Evolutionary conservation across 192 early-diverging fungal species (phyloP).

Genomic region (Jimgerdemannia flammicorona): DNA sequence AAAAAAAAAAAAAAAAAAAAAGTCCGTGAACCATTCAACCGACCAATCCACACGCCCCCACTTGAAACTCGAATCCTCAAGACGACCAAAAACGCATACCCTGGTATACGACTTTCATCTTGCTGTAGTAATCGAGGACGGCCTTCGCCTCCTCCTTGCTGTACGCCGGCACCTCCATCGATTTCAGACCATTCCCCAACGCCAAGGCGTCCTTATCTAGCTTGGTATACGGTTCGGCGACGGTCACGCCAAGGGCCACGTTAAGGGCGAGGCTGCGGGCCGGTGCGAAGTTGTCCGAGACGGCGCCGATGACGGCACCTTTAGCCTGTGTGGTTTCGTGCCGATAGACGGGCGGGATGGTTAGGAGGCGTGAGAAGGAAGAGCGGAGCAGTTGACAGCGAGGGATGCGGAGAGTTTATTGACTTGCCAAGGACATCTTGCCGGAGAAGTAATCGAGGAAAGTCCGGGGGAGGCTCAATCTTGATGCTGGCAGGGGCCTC

Average conservation of each 20-base stretch:
- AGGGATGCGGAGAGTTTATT: background rate
- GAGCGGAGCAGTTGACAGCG: background rate
- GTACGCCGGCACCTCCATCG: conserved; percentile 34
- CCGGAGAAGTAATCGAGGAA: conserved; percentile 48
- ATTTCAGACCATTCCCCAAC: conserved; percentile 31
- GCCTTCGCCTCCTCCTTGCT: conserved; percentile 38
- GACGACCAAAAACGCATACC: conserved; percentile 22
- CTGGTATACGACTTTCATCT: conserved; percentile 17
- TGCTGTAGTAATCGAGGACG: conserved; percentile 45
- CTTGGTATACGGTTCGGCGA: conserved; percentile 30
- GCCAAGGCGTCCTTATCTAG: conserved; percentile 19
- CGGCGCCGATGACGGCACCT: conserved; percentile 40
- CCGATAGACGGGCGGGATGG: background rate
- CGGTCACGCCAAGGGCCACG: conserved; percentile 27
- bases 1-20: conserved; percentile 14
- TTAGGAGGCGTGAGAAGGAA: background rate
- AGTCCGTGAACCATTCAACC: conserved; percentile 1
- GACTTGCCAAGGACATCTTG: conserved; percentile 30
- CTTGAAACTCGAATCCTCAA: background rate
- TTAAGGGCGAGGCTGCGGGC: conserved; percentile 33
- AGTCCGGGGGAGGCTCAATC: conserved; percentile 35
- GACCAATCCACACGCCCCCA: background rate
- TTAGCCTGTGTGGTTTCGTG: conserved; percentile 8
- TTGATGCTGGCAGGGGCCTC: conserved; percentile 33
- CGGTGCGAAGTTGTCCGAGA: conserved; percentile 16